phyloP scores from a whole-genome alignment of 345 rosid genomes.

The Populus ilicifolia region DNA sequence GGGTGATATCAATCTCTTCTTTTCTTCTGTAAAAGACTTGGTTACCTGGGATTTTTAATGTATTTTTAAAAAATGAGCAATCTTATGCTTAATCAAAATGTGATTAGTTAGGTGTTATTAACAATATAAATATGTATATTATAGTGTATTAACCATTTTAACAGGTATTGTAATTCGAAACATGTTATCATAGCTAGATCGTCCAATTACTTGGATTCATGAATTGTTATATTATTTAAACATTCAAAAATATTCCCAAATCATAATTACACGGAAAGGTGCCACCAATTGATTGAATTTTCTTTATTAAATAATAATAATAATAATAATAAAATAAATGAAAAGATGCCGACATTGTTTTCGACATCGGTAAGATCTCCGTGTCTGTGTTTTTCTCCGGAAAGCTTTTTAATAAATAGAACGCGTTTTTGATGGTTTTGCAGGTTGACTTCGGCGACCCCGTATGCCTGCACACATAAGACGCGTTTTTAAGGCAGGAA shows the following conservation, averaged over 20 bases:
- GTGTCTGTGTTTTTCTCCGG: background rate
- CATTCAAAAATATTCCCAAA: no score
- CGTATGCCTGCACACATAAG: conserved; percentile 25
- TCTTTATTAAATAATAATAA: no score
- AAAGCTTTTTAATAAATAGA: background rate
- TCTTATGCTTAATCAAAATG: background rate
- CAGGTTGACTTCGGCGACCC: conserved; percentile 42
- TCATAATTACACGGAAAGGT: no score
- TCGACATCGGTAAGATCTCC: background rate
- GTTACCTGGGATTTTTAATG: background rate
- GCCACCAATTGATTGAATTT: background rate
- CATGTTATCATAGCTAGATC: background rate
- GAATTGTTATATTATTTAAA: background rate
- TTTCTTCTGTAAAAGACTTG: background rate
- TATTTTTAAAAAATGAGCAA: no score
- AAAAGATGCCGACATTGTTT: background rate
- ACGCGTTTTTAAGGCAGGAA: conserved; percentile 15
- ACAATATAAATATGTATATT: no score
- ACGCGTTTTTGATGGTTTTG: conserved; percentile 9
- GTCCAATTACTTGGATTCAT: background rate
- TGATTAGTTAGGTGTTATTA: background rate
- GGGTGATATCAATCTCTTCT: background rate
- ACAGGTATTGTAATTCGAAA: background rate
- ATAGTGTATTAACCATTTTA: background rate
- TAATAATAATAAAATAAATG: no score